Base-by-base conservation (phyloP, 192 early-diverging fungal genomes). In the Backusella luteola region DNA sequence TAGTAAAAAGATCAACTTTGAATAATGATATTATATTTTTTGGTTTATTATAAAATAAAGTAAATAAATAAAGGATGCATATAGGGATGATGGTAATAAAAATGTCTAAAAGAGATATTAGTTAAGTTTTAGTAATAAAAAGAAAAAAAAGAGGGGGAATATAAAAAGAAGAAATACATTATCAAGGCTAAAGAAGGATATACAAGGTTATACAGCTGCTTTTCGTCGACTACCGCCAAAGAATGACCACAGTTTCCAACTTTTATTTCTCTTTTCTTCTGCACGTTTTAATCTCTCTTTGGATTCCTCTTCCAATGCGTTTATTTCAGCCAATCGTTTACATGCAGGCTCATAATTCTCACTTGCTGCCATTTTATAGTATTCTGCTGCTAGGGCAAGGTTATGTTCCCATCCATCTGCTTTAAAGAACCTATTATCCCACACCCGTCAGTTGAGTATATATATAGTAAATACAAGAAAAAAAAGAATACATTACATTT, bases 401-500 rank as follows among this genome's bases (percentile, higher is more conserved):
- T 75, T 75, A 34, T 75, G 74, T n/a, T 63, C 34, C 74, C 74
- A 75, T 67, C 59, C 74, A 42, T 75, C 66, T 15, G 59, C 66
- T 41, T 75, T 75, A 23, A 75, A 75, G 26, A 75, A 75, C 66
- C 74, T 75, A 66, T 41, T 34, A 38, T 12, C 29, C 35, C 32
- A 32, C 32, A 32, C 32, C 56, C 0, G 38, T 42, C 34, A 46
- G 42, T 4, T 42, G 34, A 67, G 42, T 12, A 46, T 12, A 19
- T 12, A 19, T 6, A 70, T 70, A 21, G 17, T 39, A 70, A 4
- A 71, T 21, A 69, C n/a, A n/a, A 8, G 32, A 32, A 69, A 8
- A 69, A 8, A 19, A 69, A 69, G 12, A 26, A 59, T 34, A 46
- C 53, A 38, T 72, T 76, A 81, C 80, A 81, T 77, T 71, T 81